phyloP scores from a whole-genome alignment of 1,139 yeast genomes.

The Meyerozyma athensensis region DNA sequence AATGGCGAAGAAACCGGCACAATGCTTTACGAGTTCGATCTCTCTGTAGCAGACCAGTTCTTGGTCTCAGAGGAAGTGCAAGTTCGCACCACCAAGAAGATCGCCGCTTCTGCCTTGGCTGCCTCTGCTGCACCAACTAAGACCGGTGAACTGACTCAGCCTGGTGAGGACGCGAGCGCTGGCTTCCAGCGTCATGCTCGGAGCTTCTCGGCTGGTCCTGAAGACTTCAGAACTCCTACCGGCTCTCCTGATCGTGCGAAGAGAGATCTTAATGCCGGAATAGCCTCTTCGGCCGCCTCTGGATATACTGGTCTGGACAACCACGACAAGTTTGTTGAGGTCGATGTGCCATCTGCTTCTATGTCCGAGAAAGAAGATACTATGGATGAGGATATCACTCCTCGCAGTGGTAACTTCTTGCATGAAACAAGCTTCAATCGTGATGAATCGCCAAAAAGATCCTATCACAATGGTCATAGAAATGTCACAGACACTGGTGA shows the following conservation, averaged over 20 bases:
- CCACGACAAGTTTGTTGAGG: conserved; percentile 27
- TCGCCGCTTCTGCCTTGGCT: conserved; percentile 14
- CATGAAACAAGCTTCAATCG: not conserved
- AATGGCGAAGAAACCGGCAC: conserved; percentile 51
- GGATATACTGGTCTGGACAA: conserved; percentile 4
- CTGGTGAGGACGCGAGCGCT: conserved; percentile 11
- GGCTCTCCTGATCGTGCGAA: conserved; percentile 28
- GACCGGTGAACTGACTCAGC: conserved; percentile 14
- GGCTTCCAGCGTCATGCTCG: conserved; percentile 33
- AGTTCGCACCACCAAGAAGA: conserved; percentile 8
- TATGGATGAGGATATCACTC: conserved; percentile 12
- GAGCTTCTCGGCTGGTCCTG: conserved; percentile 38
- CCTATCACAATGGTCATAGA: not conserved
- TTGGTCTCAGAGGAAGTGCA: conserved; percentile 13
- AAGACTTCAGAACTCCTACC: conserved; percentile 41
- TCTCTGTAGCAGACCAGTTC: conserved; percentile 32
- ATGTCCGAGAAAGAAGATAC: conserved; percentile 19
- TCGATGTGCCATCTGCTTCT: conserved; percentile 21
- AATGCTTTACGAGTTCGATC: conserved; percentile 59
- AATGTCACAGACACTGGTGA: not conserved
- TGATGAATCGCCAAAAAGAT: not conserved
- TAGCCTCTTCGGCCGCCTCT: conserved; percentile 7
- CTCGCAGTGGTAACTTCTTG: conserved; percentile 2
- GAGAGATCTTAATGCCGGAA: conserved; percentile 5
- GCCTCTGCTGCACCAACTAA: conserved; percentile 12